Conservation (phyloP, 257 asterid genomes). For the Scutellaria baicalensis region DNA sequence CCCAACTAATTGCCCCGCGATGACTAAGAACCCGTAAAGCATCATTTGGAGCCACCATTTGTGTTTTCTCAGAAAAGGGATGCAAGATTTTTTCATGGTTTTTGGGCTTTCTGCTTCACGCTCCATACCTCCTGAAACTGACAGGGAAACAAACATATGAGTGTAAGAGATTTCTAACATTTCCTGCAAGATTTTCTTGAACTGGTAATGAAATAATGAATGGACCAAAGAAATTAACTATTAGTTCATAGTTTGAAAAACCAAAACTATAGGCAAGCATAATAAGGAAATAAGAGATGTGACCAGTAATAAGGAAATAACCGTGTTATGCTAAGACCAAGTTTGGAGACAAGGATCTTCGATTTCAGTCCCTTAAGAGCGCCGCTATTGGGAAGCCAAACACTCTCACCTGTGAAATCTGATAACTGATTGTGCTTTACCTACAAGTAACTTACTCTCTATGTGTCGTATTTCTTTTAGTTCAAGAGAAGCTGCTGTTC, state of each 20-base stretch:
- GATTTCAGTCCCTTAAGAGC: conserved; percentile 58
- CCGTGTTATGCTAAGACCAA: conserved; percentile 57
- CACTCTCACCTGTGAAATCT: not conserved
- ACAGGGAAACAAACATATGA: too few species aligned
- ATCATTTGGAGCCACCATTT: conserved; percentile 58
- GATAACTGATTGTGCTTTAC: too few species aligned
- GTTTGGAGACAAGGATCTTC: conserved; percentile 55
- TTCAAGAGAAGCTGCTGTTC: too few species aligned
- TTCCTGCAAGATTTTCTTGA: not conserved
- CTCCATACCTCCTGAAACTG: conserved; percentile 3
- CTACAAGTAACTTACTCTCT: too few species aligned
- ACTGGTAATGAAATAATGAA: not conserved
- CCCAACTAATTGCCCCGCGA: conserved; percentile 51
- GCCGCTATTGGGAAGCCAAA: conserved; percentile 19
- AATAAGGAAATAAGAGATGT: not conserved
- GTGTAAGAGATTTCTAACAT: not conserved
- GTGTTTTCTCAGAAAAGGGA: conserved; percentile 15
- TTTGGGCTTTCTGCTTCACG: not conserved
- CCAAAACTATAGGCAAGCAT: too few species aligned
- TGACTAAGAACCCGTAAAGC: conserved; percentile 32
- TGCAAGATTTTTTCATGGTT: not conserved
- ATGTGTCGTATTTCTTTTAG: too few species aligned
- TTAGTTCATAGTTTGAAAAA: too few species aligned
- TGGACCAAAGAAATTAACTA: too few species aligned
- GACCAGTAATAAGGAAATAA: conserved; percentile 17